phyloP scores from a whole-genome alignment of 352 stramenopile species.

The Phytophthora boehmeriae region DNA sequence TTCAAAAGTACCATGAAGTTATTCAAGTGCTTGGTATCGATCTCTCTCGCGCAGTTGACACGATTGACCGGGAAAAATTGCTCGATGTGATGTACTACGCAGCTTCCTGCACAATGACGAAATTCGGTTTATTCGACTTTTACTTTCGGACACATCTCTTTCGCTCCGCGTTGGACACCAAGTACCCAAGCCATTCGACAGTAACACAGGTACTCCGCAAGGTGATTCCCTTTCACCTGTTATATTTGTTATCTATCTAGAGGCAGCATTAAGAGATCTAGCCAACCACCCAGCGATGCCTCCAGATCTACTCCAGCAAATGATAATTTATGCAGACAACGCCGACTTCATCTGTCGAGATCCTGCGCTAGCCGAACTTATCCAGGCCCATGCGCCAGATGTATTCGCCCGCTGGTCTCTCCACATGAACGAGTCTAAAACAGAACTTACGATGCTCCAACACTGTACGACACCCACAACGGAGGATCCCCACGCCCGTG shows the following conservation, averaged over 20 bases:
- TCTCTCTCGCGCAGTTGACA: slow-evolving; percentile 1
- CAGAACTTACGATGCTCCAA: slow-evolving; percentile 1
- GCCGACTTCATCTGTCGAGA: slow-evolving; percentile 15
- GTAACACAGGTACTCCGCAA: slow-evolving; percentile 1
- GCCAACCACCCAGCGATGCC: not conserved
- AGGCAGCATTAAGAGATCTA: not conserved
- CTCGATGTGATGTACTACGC: not conserved
- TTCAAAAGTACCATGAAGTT: not conserved
- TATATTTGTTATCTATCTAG: not conserved
- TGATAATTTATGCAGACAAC: slow-evolving; percentile 19
- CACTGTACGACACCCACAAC: not conserved
- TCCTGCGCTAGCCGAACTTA: not conserved
- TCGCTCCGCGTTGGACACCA: not conserved
- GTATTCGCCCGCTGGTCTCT: slow-evolving; percentile 3
- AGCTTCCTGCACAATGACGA: slow-evolving; percentile 1
- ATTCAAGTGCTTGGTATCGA: slow-evolving; percentile 1
- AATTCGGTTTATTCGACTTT: not conserved
- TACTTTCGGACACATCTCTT: not conserved
- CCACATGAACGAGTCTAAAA: slow-evolving; percentile 8
- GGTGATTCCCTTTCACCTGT: too few species aligned
- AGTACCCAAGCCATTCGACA: not conserved
- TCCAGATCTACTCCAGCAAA: slow-evolving; percentile 5
- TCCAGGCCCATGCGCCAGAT: not conserved
- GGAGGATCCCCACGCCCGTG: not conserved
- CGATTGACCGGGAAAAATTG: slow-evolving; percentile 1